Conservation (phyloP, 495 filamentous ascomycete species). For the Tuber magnatum region DNA sequence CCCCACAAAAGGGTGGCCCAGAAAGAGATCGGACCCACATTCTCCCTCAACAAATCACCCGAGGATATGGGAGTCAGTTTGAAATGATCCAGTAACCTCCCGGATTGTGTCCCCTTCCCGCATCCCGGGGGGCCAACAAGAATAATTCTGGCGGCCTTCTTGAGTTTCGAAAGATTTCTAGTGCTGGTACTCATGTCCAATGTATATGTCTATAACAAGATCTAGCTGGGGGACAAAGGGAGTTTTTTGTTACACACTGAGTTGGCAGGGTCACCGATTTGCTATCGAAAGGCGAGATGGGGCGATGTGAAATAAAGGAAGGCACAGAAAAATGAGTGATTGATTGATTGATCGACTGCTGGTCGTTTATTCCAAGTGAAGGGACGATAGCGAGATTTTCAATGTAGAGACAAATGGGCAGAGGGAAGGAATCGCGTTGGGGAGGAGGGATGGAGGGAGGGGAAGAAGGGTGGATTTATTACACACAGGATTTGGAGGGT, state of each 20-base stretch:
- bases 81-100: conserved; percentile 75
- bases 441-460: not conserved
- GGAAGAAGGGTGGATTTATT: not conserved
- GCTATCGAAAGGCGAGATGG: not conserved
- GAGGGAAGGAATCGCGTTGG: not conserved
- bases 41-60: conserved; percentile 81
- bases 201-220: not conserved
- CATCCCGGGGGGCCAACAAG: conserved; percentile 86
- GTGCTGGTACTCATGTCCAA: not conserved
- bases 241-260: not conserved
- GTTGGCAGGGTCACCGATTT: not conserved
- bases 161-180: conserved; percentile 52
- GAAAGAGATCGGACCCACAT: conserved; percentile 48
- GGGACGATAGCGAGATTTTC: not conserved
- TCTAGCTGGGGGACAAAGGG: not conserved
- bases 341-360: not conserved
- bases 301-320: not conserved
- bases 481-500: not conserved
- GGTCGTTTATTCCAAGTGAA: not conserved
- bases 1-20: conserved; percentile 8
- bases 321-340: not conserved
- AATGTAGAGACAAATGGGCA: not conserved
- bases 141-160: conserved; percentile 82
- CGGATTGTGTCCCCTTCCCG: conserved; percentile 92
- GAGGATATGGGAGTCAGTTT: conserved; percentile 88